Evolutionary conservation across 495 filamentous ascomycete species (phyloP).

Genomic region (Aspergillus carlsbadensis): DNA sequence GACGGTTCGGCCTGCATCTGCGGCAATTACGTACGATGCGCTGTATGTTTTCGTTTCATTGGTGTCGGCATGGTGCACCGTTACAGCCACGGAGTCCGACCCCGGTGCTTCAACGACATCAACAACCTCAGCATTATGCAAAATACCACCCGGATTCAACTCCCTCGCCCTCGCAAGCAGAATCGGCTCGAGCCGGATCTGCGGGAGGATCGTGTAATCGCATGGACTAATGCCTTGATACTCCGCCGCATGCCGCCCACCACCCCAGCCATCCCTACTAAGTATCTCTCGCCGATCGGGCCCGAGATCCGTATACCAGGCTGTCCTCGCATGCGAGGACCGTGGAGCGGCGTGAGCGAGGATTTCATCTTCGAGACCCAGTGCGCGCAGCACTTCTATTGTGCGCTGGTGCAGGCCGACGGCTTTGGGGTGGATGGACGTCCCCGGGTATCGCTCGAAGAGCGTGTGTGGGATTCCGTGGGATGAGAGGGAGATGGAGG

Average conservation of each 20-base stretch:
- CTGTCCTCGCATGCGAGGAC: neutral
- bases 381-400: neutral
- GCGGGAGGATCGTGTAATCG: neutral
- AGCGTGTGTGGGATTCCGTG: neutral
- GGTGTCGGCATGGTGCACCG: neutral
- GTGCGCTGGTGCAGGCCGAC: neutral
- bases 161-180: neutral
- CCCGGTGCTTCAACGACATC: neutral
- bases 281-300: neutral
- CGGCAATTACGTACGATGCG: constrained; percentile 11
- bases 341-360: neutral
- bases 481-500: constrained; percentile 25
- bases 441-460: neutral
- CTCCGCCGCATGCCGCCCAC: neutral
- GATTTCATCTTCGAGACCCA: neutral
- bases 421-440: neutral
- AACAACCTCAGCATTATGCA: neutral
- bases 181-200: neutral
- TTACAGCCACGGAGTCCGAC: neutral
- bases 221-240: neutral
- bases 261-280: neutral
- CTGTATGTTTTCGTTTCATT: constrained; percentile 1
- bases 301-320: neutral
- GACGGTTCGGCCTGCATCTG: constrained; percentile 8
- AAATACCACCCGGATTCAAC: neutral